Conservation (phyloP, 2,329 filamentous ascomycete genomes). For the Fusarium liriodendri region DNA sequence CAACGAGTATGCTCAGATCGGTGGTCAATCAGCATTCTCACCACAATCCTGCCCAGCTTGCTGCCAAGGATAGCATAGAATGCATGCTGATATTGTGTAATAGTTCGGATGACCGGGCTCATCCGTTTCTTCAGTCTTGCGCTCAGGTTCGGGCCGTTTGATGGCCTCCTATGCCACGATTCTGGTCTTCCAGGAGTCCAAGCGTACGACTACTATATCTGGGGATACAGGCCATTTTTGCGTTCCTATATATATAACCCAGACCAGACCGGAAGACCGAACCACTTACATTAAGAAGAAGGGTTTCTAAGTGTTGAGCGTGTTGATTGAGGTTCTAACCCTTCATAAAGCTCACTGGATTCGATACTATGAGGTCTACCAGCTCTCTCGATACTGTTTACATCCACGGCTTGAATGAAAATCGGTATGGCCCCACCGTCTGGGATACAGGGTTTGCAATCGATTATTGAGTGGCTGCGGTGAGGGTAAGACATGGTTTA, state of each 20-base stretch:
- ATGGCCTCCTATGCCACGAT: too few species aligned
- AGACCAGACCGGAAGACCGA: not conserved
- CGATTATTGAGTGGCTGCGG: not conserved
- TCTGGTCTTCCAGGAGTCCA: not conserved
- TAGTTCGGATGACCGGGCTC: too few species aligned
- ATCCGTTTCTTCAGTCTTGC: too few species aligned
- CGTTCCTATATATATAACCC: not conserved
- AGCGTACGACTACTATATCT: not conserved
- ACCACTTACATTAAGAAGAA: not conserved
- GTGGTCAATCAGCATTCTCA: too few species aligned
- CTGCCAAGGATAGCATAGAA: too few species aligned
- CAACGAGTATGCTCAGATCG: too few species aligned
- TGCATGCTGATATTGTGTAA: too few species aligned
- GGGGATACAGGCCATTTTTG: not conserved
- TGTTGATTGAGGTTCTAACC: not conserved
- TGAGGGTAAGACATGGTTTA: not conserved
- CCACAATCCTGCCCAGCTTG: too few species aligned
- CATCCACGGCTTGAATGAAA: not conserved
- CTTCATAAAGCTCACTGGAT: not conserved
- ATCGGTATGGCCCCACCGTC: too few species aligned
- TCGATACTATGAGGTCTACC: not conserved
- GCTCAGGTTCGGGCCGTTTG: too few species aligned
- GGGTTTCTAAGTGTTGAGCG: not conserved
- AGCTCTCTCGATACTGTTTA: not conserved
- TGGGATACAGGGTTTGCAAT: not conserved